Evolutionary conservation across 305 asterid species (phyloP).

Genomic region (Fraxinus dipetala): DNA sequence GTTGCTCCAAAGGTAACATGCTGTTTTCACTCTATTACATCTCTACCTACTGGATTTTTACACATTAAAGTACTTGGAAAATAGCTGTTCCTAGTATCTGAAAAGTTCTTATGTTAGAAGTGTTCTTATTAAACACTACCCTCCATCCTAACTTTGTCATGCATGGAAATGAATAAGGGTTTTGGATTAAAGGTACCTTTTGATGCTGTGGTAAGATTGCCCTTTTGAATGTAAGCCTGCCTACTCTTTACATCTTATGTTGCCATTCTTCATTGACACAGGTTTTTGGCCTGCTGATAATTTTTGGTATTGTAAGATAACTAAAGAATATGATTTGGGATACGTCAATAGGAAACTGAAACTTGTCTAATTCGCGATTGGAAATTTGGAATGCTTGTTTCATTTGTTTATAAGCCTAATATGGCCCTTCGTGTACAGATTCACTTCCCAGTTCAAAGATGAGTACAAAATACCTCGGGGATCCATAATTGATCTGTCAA

Average conservation of each 20-base stretch:
- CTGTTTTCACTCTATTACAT: background rate
- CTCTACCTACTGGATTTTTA: background rate
- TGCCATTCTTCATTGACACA: background rate
- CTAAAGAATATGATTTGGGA: background rate
- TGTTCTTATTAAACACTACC: background rate
- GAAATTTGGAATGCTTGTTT: background rate
- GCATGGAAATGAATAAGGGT: background rate
- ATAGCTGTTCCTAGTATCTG: background rate
- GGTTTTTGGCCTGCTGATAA: background rate
- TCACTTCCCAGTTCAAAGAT: conserved; percentile 80
- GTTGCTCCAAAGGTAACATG: conserved; percentile 60
- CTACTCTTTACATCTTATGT: background rate
- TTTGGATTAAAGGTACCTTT: background rate
- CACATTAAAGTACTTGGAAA: background rate
- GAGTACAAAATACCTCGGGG: conserved; percentile 83
- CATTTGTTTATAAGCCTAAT: conserved; percentile 14
- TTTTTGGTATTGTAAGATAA: background rate
- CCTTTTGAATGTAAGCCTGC: background rate
- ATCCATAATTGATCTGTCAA: conserved; percentile 66
- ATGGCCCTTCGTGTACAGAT: conserved; percentile 41
- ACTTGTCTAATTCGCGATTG: background rate
- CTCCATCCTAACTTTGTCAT: background rate
- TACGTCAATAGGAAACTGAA: background rate
- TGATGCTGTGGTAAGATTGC: background rate
- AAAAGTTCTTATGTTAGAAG: background rate